Evolutionary conservation across 176 grass and related monocot genomes (phyloP).

Genomic region (Phoenix roebelenii): DNA sequence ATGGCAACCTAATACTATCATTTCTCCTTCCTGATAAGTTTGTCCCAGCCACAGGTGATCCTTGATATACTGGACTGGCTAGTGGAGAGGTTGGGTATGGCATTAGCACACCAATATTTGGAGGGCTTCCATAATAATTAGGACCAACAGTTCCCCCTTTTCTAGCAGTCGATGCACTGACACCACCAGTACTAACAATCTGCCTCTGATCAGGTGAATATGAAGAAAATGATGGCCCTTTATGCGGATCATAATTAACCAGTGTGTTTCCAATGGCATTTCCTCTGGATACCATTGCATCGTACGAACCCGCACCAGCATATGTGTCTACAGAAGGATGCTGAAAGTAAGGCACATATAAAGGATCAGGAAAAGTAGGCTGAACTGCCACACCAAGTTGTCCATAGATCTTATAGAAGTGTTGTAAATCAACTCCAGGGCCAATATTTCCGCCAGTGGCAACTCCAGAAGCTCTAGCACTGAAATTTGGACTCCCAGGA

Average conservation of each 20-base stretch:
- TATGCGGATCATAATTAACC: slow-evolving; percentile 51
- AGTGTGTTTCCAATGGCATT: slow-evolving; percentile 31
- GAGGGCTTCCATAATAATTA: slow-evolving; percentile 42
- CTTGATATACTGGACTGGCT: slow-evolving; percentile 41
- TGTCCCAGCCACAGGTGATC: slow-evolving; percentile 31
- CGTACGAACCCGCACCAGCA: slow-evolving; percentile 50
- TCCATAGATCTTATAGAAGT: slow-evolving; percentile 70
- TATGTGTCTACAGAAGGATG: slow-evolving; percentile 52
- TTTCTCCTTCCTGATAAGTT: slow-evolving; percentile 50
- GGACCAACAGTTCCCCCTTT: slow-evolving; percentile 35
- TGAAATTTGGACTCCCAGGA: slow-evolving; percentile 56
- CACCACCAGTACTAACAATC: slow-evolving; percentile 34
- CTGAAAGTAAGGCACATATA: slow-evolving; percentile 54
- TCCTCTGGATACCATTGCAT: slow-evolving; percentile 47
- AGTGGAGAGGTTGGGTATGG: slow-evolving; percentile 33
- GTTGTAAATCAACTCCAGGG: slow-evolving; percentile 44
- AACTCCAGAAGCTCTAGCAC: slow-evolving; percentile 44
- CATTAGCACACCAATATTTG: slow-evolving; percentile 36
- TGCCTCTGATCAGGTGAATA: slow-evolving; percentile 52
- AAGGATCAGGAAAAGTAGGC: slow-evolving; percentile 53
- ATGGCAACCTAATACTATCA: slow-evolving; percentile 36
- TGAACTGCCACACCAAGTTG: slow-evolving; percentile 56
- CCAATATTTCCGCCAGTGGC: slow-evolving; percentile 34
- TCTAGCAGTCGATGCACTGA: slow-evolving; percentile 34
- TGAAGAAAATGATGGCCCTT: slow-evolving; percentile 20